Evolutionary conservation across 2,329 filamentous ascomycete species (phyloP), one percentile per base, ranked within the genome.

Genomic region (Tolypocladium tropicale): DNA sequence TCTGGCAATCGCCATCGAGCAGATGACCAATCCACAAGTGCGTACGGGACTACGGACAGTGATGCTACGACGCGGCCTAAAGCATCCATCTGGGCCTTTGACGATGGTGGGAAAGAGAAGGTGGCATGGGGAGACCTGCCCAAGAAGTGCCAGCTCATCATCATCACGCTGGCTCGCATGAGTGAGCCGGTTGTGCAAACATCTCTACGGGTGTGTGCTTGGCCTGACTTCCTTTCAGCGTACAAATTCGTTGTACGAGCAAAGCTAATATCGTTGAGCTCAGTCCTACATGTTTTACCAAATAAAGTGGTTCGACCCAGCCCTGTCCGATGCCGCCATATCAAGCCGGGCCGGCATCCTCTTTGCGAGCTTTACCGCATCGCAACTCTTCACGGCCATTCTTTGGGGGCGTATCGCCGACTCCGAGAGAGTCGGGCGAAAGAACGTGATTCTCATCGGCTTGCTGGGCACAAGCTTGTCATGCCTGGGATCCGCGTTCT

Each of bases 231-330:
- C 23, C 28, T 36, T n/a, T n/a, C n/a, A 3, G 34, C 11, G 5
- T 12, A 36, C 34, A n/a, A 16, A 7, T n/a, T 5, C 36, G n/a
- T n/a, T 6, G 39, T 43, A 11, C 6, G n/a, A 23, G 39, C 3
- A n/a, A n/a, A n/a, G n/a, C n/a, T 11, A 21, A n/a, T 37, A 30
- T 30, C 52, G n/a, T 52, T 14, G 18, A 25, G 32, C 14, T 12
- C 41, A 88, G 70, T 81, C 88, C 1, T 95, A 95, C 70, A 84
- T 95, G 76, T 95, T 90, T 72, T 95, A 93, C 70, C 89, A 93
- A 69, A 80, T 95, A n/a, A 84, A 83, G 62, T 94, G 86, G 58
- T 94, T 95, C 64, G 74, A 81, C 57, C 74, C 77, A 0, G 70
- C 64, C 12, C 72, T 82, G 12, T 70, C 81, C 0, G 74, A 79